A percentile compares a stretch with the other conserved stretches of the same genome.
Conservation (phyloP, 495 filamentous ascomycete genomes). For the Neurospora sp. region DNA sequence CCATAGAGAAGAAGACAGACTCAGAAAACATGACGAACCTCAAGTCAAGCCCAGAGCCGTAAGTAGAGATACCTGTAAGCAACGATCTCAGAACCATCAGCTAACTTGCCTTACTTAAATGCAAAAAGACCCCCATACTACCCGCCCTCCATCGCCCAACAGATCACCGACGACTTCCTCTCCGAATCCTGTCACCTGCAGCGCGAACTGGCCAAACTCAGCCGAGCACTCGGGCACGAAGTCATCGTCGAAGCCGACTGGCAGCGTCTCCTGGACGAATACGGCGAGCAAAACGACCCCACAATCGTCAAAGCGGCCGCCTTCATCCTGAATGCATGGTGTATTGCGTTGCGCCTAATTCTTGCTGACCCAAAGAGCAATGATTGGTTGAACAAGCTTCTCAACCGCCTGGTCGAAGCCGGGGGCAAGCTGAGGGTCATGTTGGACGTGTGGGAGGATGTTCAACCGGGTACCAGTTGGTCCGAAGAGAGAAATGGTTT, state of each 20-base stretch:
- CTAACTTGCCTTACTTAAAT: background rate
- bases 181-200: background rate
- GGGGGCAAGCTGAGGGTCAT: conserved; percentile 12
- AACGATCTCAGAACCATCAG: background rate
- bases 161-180: fast-evolving
- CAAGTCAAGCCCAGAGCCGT: background rate
- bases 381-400: conserved; percentile 9
- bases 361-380: background rate
- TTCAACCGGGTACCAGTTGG: conserved; percentile 11
- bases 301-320: background rate
- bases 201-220: background rate
- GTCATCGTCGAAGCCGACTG: conserved; percentile 26
- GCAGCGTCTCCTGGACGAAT: conserved; percentile 20
- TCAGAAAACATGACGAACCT: background rate
- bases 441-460: background rate
- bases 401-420: conserved; percentile 15
- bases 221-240: conserved; percentile 19
- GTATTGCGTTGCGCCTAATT: background rate
- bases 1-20: background rate
- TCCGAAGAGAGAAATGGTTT: conserved; percentile 15
- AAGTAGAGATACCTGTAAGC: background rate
- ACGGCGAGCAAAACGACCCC: background rate
- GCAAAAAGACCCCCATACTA: background rate
- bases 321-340: fast-evolving
- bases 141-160: background rate